These are phyloP conservation scores for Hypoxylon sp. DNA, from an alignment of 2,329 filamentous ascomycete species.

Conservation along the genomic window DNA sequence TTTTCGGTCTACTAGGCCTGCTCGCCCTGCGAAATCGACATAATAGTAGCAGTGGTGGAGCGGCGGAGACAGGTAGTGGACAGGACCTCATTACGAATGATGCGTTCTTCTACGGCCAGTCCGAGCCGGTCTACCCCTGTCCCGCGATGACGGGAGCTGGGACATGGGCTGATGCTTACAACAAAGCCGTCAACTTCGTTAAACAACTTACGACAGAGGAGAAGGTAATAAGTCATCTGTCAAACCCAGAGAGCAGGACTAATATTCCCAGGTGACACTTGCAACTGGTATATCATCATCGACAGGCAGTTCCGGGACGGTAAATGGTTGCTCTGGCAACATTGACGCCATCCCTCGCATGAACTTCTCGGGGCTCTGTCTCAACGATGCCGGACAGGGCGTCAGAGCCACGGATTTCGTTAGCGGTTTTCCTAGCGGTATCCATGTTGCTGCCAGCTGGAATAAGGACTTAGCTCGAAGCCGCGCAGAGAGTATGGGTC, in stretches of 20 bases:
- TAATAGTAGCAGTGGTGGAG: conserved; percentile 9
- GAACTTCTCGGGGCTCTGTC: conserved; percentile 59
- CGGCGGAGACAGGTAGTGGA: conserved; percentile 18
- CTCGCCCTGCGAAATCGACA: conserved; percentile 49
- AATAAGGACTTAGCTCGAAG: conserved; percentile 66
- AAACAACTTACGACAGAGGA: conserved; percentile 79
- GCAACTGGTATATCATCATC: conserved; percentile 76
- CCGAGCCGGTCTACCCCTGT: conserved; percentile 65
- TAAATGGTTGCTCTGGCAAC: conserved; percentile 62
- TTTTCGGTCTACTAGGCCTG: conserved; percentile 51
- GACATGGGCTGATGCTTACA: conserved; percentile 76
- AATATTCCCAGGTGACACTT: conserved; percentile 68
- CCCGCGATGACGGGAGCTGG: conserved; percentile 71
- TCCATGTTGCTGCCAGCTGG: conserved; percentile 74
- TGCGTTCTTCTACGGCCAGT: conserved; percentile 63
- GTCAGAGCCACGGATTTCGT: conserved; percentile 59
- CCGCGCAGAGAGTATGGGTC: conserved; percentile 53
- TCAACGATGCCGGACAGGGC: conserved; percentile 55
- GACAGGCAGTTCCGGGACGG: conserved; percentile 51
- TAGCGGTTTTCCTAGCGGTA: conserved; percentile 65
- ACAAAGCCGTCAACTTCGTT: conserved; percentile 77
- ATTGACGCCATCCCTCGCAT: conserved; percentile 57
- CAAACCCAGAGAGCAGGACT: conserved; percentile 9
- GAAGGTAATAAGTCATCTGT: conserved; percentile 64
- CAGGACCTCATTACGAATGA: conserved; percentile 56